These are phyloP conservation scores for Calonectria crousiana DNA, from an alignment of 2,329 filamentous ascomycete species.

Conservation along the genomic window DNA sequence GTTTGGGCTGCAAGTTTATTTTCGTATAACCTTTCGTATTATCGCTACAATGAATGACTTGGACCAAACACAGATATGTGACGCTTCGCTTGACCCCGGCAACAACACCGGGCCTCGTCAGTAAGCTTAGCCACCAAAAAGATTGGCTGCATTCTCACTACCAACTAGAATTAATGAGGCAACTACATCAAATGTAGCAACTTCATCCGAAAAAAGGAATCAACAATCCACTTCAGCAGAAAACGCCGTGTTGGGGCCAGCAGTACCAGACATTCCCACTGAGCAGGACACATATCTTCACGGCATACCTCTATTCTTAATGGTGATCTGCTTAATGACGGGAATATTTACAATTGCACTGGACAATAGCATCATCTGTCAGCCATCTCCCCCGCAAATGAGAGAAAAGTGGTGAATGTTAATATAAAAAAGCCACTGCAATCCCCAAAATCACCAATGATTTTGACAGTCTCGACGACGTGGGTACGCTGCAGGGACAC, in stretches of 20 bases:
- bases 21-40: not conserved
- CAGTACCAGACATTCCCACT: not conserved
- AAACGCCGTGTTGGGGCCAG: not conserved
- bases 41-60: not conserved
- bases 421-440: constrained; percentile 34
- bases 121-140: not conserved
- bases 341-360: constrained; percentile 36
- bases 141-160: not conserved
- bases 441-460: constrained; percentile 43
- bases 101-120: too few relatives aligned
- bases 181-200: too few relatives aligned
- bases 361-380: constrained; percentile 40
- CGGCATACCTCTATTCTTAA: constrained; percentile 24
- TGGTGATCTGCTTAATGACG: constrained; percentile 36
- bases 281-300: constrained; percentile 29
- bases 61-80: not conserved
- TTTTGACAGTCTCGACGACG: constrained; percentile 51
- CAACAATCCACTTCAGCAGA: not conserved
- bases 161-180: not conserved
- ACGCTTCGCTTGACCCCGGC: not conserved
- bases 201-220: not conserved
- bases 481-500: constrained; percentile 1
- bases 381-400: accelerated
- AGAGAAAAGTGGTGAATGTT: not conserved
- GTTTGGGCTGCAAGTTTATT: not conserved